These are phyloP conservation scores for Penicillium turbatum DNA, from an alignment of 495 filamentous ascomycete species.

Conservation along the genomic window DNA sequence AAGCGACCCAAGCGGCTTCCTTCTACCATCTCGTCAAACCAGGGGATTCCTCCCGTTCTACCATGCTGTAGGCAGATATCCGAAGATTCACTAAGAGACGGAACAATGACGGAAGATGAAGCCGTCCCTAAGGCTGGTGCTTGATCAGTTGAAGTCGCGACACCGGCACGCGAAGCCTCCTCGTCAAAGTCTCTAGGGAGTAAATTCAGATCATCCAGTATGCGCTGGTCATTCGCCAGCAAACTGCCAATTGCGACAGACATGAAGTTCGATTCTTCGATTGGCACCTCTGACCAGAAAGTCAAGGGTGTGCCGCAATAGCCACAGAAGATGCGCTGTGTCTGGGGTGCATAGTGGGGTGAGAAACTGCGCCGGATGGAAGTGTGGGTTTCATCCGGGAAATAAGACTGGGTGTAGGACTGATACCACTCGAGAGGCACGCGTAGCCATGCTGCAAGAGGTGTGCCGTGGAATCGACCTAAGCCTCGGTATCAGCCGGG, in stretches of 20 bases:
- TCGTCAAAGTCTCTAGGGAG: conserved; percentile 49
- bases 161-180: conserved; percentile 27
- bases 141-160: conserved; percentile 5
- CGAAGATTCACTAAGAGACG: conserved; percentile 13
- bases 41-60: conserved; percentile 57
- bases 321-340: conserved; percentile 79
- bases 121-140: conserved; percentile 1
- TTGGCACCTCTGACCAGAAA: conserved; percentile 71
- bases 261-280: conserved; percentile 67
- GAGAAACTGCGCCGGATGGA: conserved; percentile 70
- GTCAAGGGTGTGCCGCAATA: conserved; percentile 81
- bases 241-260: conserved; percentile 70
- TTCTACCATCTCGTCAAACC: conserved; percentile 78
- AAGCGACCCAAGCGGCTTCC: conserved; percentile 66
- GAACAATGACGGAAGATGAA: conserved; percentile 23
- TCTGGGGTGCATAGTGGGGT: conserved; percentile 51
- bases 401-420: conserved; percentile 65
- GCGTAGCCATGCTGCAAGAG: conserved; percentile 71
- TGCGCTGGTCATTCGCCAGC: conserved; percentile 56
- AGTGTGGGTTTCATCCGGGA: conserved; percentile 68
- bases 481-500: conserved; percentile 8
- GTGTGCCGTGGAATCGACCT: conserved; percentile 66
- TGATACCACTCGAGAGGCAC: conserved; percentile 74
- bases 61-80: conserved; percentile 29
- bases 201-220: conserved; percentile 64